Percentiles rank a stretch among this genome's conserved stretches.
These are phyloP conservation scores for Saxophila tyrrhenica DNA, from an alignment of 495 filamentous ascomycete genomes.

Conservation along the genomic window DNA sequence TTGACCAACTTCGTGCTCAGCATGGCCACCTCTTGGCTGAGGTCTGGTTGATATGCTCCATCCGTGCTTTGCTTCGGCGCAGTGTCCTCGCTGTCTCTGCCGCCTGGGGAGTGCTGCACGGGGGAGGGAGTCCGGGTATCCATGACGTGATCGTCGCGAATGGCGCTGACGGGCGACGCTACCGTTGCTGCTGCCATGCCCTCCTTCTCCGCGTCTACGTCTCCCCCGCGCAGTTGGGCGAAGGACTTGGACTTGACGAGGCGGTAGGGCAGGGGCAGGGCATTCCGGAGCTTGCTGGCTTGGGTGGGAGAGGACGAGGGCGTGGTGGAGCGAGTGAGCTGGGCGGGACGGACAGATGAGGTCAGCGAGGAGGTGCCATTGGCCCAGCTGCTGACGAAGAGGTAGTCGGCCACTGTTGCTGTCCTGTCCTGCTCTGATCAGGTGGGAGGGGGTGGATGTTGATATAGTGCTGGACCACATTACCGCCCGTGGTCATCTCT, in stretches of 20 bases:
- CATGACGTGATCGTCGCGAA: constrained; percentile 8
- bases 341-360: background rate
- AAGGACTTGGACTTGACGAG: constrained; percentile 9
- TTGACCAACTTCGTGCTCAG: constrained; percentile 92
- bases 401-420: constrained; percentile 8
- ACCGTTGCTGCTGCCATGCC: background rate
- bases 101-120: background rate
- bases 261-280: background rate
- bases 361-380: constrained; percentile 11
- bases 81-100: background rate
- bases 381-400: constrained; percentile 12
- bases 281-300: background rate
- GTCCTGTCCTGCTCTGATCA: too few relatives aligned
- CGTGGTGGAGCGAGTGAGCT: constrained; percentile 7
- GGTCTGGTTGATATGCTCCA: constrained; percentile 49
- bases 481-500: too few relatives aligned
- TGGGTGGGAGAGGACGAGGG: background rate
- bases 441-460: background rate
- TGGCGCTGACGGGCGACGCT: constrained; percentile 1
- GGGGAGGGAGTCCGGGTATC: constrained; percentile 17
- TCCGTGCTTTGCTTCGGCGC: background rate
- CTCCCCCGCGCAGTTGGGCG: background rate
- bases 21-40: constrained; percentile 78
- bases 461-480: too few relatives aligned
- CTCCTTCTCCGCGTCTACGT: background rate